Conservation (phyloP, 2,329 filamentous ascomycete genomes). For the Clarireedia monteithiana region DNA sequence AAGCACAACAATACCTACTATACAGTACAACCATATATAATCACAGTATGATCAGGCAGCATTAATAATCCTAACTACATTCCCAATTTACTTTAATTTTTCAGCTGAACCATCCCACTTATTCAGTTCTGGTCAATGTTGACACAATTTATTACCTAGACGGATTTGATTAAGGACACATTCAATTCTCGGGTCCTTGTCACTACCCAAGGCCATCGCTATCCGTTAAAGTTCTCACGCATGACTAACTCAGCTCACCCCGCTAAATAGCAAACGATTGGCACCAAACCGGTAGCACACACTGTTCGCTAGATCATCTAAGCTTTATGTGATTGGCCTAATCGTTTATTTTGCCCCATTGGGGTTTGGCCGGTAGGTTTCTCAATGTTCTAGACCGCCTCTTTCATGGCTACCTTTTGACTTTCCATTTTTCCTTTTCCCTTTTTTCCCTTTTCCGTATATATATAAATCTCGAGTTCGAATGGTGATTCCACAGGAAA, state of each 20-base stretch:
- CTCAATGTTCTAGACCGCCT: slow-evolving; percentile 12
- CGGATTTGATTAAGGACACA: neutral
- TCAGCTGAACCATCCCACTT: too few species aligned
- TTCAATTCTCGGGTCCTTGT: neutral
- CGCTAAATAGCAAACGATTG: neutral
- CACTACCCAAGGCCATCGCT: neutral
- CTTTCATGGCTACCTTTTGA: neutral
- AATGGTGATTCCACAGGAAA: too few species aligned
- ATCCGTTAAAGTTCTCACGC: neutral
- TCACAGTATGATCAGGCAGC: too few species aligned
- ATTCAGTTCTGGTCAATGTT: too few species aligned
- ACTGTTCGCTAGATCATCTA: slow-evolving; percentile 4
- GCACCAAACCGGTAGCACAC: neutral
- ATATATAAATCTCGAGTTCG: too few species aligned
- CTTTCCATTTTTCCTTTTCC: too few species aligned
- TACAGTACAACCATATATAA: too few species aligned
- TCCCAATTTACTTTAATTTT: too few species aligned
- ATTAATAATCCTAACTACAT: too few species aligned
- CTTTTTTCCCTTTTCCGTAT: too few species aligned
- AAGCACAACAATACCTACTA: too few species aligned
- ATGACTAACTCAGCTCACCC: slow-evolving; percentile 4
- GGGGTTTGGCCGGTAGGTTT: slow-evolving; percentile 5
- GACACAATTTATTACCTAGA: too few species aligned
- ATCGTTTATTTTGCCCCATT: slow-evolving; percentile 20
- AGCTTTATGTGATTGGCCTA: neutral